Percentiles rank a stretch among this genome's conserved stretches.
Conservation (phyloP, 768 basidiomycete genomes). For the Cyathus striatus region DNA sequence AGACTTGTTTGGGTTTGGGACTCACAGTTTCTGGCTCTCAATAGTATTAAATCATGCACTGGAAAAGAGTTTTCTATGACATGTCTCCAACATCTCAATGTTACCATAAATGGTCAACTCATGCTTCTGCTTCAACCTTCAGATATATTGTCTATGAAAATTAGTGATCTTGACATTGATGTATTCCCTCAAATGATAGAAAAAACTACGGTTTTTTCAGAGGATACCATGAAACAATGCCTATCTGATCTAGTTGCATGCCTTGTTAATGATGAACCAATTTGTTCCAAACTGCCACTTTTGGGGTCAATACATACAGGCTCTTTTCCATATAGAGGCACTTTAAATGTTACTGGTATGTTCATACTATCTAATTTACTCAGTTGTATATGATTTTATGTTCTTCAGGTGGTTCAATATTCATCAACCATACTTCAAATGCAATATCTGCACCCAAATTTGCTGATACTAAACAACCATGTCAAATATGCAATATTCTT, state of each 20-base stretch:
- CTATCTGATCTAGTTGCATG: not conserved
- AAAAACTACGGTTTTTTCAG: not conserved
- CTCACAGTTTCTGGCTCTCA: conserved; percentile 8
- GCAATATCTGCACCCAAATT: not conserved
- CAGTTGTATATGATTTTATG: not conserved
- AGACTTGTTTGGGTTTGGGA: conserved; percentile 9
- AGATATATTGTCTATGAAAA: not conserved
- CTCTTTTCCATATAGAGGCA: not conserved
- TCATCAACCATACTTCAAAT: not conserved
- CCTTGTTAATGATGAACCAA: not conserved
- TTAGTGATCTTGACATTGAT: no score
- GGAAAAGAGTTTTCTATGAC: not conserved
- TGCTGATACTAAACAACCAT: conserved; percentile 3
- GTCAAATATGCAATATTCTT: conserved; percentile 5
- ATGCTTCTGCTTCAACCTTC: not conserved
- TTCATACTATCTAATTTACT: not conserved
- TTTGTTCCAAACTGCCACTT: not conserved
- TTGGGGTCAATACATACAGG: not conserved
- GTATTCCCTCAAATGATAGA: not conserved
- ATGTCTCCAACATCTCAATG: not conserved
- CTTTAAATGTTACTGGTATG: not conserved
- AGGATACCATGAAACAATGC: not conserved
- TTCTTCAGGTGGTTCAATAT: not conserved
- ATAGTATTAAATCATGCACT: conserved; percentile 3
- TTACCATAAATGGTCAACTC: conserved; percentile 1